These are phyloP conservation scores for Yueomyces sinensis DNA, from an alignment of 805 yeast genomes.

Conservation along the genomic window DNA sequence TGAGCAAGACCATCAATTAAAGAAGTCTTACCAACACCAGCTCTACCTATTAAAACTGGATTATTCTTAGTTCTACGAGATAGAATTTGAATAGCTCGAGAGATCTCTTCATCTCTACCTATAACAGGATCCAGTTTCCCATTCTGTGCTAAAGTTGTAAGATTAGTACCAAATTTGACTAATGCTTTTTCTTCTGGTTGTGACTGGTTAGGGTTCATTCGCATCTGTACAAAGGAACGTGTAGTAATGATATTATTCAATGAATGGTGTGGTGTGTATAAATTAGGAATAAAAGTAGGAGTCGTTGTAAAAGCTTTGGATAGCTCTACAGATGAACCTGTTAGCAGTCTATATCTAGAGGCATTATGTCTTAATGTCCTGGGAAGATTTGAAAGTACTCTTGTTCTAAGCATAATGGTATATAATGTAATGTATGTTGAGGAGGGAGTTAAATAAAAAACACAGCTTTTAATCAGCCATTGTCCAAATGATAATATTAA, in stretches of 20 bases:
- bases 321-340: no score
- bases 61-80: constrained; percentile 91
- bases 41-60: constrained; percentile 89
- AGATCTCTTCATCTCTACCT: constrained; percentile 91
- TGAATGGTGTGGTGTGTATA: no score
- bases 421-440: no score
- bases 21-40: constrained; percentile 98
- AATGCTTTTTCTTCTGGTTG: constrained; percentile 32
- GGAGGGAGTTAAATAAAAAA: no score
- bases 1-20: constrained; percentile 95
- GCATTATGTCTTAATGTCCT: no score
- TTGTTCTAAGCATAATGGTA: no score
- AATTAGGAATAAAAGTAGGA: no score
- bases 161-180: constrained; percentile 72
- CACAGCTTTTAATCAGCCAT: no score
- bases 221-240: constrained; percentile 15
- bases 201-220: constrained; percentile 27
- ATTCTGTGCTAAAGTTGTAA: constrained; percentile 74
- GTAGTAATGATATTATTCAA: not conserved
- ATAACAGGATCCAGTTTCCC: constrained; percentile 95
- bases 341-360: no score
- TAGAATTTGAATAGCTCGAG: constrained; percentile 82
- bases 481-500: no score
- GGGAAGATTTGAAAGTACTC: no score
- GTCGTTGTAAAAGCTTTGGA: no score